These are phyloP conservation scores for Pseudotsuga menziesii DNA, from an alignment of 75 land plant genomes.

Conservation along the genomic window DNA sequence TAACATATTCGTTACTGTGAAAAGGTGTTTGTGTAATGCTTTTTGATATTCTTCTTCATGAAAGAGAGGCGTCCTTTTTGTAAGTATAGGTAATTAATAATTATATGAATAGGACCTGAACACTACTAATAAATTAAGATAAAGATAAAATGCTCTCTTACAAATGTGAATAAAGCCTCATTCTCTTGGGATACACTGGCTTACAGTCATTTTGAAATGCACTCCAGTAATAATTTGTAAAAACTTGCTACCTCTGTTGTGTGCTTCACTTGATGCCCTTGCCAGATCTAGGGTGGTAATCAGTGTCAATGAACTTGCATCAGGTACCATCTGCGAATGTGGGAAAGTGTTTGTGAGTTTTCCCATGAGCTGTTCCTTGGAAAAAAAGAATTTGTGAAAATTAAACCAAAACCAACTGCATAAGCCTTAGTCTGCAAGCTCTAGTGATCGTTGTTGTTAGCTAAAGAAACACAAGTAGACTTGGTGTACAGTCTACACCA, in stretches of 20 bases:
- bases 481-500: no score
- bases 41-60: background rate
- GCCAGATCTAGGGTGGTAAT: no score
- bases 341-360: background rate
- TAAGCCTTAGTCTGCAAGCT: background rate
- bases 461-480: background rate
- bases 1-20: slow-evolving; percentile 13
- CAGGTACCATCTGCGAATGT: no score
- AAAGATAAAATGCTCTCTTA: no score
- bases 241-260: no score
- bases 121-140: no score
- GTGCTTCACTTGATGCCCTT: no score
- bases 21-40: background rate
- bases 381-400: background rate
- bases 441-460: background rate
- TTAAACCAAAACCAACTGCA: background rate
- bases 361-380: background rate
- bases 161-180: no score
- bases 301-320: no score
- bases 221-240: no score
- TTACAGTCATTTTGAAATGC: no score
- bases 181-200: no score
- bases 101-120: background rate
- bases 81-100: background rate
- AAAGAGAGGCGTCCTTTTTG: background rate